phyloP scores from a whole-genome alignment of 345 rosid species.

The Eucalyptus curtisii region DNA sequence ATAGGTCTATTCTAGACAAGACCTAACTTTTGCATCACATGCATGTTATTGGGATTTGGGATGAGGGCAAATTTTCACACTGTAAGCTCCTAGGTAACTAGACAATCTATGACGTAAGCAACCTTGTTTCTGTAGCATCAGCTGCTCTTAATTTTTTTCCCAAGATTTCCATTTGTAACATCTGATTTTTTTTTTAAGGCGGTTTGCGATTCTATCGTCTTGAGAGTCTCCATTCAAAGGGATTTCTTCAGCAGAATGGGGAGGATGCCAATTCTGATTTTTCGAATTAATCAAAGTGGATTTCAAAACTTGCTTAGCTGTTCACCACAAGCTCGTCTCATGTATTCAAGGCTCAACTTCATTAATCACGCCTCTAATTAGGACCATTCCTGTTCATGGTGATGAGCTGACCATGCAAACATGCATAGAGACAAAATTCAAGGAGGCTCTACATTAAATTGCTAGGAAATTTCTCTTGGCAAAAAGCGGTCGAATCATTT shows the following conservation, averaged over 20 bases:
- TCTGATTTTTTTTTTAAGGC: not conserved
- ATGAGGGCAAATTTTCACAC: not conserved
- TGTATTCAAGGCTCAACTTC: not conserved
- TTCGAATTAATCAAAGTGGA: not conserved
- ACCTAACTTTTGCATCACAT: not conserved
- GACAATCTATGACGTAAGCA: not conserved
- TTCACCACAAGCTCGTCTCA: not conserved
- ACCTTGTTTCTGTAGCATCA: not conserved
- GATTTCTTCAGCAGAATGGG: not conserved
- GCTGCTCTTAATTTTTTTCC: not conserved
- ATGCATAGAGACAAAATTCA: not conserved
- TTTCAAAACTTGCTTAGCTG: not conserved
- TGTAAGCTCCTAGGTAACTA: not conserved
- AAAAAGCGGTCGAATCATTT: not conserved
- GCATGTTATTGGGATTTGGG: not conserved
- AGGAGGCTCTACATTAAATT: not conserved
- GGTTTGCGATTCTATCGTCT: not conserved
- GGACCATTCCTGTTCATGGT: not conserved
- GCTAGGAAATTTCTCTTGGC: not conserved
- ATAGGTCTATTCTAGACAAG: not conserved
- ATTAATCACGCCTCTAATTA: not conserved
- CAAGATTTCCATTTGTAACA: not conserved
- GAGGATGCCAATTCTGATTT: not conserved
- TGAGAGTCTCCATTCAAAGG: not conserved
- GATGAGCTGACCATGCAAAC: not conserved